Percentiles rank a stretch among this genome's conserved stretches.
phyloP scores from a whole-genome alignment of 768 basidiomycete genomes.

The Amanita pallidorosea region DNA sequence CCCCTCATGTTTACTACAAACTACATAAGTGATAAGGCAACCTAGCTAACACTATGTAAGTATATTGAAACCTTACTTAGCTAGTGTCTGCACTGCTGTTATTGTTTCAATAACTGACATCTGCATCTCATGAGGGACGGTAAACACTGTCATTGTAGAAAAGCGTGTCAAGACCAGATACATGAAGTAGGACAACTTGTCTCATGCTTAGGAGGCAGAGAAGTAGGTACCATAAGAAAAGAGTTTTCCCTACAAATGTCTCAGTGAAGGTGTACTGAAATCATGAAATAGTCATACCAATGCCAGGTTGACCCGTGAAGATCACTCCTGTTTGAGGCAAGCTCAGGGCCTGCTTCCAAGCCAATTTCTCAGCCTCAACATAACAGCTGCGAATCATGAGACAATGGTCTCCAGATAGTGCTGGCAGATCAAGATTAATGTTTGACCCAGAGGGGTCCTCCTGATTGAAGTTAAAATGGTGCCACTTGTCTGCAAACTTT shows the following conservation, averaged over 20 bases:
- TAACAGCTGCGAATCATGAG: slow-evolving; percentile 2
- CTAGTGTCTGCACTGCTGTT: too few species aligned
- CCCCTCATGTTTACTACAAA: too few species aligned
- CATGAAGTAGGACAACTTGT: slow-evolving; percentile 3
- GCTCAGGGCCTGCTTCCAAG: not conserved
- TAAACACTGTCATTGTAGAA: slow-evolving; percentile 1
- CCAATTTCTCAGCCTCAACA: slow-evolving; percentile 2
- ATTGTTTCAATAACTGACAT: not conserved
- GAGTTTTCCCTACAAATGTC: not conserved
- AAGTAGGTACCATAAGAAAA: slow-evolving; percentile 1
- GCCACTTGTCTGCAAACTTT: not conserved
- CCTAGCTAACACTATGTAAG: too few species aligned
- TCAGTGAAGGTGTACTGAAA: not conserved
- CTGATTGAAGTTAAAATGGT: not conserved
- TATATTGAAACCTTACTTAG: too few species aligned
- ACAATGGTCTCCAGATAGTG: not conserved
- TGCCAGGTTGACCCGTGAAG: not conserved
- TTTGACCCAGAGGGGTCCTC: not conserved
- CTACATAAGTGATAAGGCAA: too few species aligned
- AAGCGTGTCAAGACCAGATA: not conserved
- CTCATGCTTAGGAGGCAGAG: not conserved
- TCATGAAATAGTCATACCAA: not conserved
- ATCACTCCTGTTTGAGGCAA: not conserved
- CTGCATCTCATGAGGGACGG: not conserved
- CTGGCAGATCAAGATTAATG: not conserved